Evolutionary conservation across 2,329 filamentous ascomycete genomes (phyloP), one percentile per base, ranked within the genome.

Genomic region (Thelonectria discophora): DNA sequence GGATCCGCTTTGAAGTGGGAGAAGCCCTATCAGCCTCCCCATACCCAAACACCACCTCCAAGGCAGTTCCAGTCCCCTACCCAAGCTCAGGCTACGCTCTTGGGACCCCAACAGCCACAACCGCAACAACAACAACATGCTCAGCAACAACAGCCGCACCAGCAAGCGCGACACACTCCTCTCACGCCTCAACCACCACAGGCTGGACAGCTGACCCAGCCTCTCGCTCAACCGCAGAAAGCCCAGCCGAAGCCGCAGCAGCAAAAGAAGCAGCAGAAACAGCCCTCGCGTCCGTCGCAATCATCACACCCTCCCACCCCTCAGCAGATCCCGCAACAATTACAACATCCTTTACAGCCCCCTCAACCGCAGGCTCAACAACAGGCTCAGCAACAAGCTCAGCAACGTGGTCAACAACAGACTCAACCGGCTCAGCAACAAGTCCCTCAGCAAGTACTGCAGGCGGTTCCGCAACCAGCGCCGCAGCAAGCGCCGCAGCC

Each of bases 1-100:
- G 68, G 69, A 20, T 72, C 72, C 7, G 61, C 68, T 37, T 60
- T 79, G 17, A 80, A 79, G 56, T 80, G 78, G 78, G 78, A 80
- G 65, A 78, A 77, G 65, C 77, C 78, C 11, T 78, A 79, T 61
- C 77, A 78, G 56, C 77, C 77, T 43, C 72, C 72, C 3, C 70
- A 71, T 11, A 24, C 67, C 45, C 71, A 70, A 20, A 63, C 69
- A 8, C 70, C 71, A 6, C 60, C 69, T 18, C 56, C 70, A 34
- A 67, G 72, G 11, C 74, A 71, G 27, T 52, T 65, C 21, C 72
- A 73, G 18, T 68, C 72, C 32, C 65, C 67, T 9, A 48, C 65
- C 42, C 63, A 65, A 50, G 69, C 62, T 13, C 61, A 70, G 51
- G 62, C 68, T 42, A 60, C 63, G 45, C 64, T 64, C 3, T 63